phyloP scores from a whole-genome alignment of 2,329 filamentous ascomycete genomes.

The Ophiostoma pallidulum region DNA sequence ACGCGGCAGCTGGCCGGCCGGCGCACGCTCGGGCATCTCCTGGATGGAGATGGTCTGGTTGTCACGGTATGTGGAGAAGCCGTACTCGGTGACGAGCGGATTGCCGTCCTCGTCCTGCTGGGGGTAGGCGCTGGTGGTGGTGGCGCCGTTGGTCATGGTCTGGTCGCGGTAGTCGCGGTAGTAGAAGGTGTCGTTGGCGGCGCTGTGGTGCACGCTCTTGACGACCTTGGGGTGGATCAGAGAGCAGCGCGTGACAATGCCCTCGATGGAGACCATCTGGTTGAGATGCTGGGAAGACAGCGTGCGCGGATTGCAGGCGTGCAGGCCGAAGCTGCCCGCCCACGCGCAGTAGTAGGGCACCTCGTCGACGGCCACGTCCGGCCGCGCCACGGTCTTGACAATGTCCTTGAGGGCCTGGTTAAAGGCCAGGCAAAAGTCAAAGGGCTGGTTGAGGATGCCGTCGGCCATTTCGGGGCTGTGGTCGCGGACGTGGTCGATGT shows the following conservation, averaged over 20 bases:
- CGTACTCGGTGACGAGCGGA: slow-evolving; percentile 87
- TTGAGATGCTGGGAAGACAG: slow-evolving; percentile 84
- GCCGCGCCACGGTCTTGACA: slow-evolving; percentile 67
- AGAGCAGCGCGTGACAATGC: slow-evolving; percentile 93
- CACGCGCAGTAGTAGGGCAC: slow-evolving; percentile 94
- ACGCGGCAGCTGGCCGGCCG: slow-evolving; percentile 86
- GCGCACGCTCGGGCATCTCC: slow-evolving; percentile 96
- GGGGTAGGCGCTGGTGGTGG: slow-evolving; percentile 86
- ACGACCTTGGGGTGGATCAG: slow-evolving; percentile 95
- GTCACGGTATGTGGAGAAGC: slow-evolving; percentile 89
- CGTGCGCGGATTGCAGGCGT: slow-evolving; percentile 88
- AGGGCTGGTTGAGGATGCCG: slow-evolving; percentile 72
- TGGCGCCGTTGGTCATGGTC: slow-evolving; percentile 89
- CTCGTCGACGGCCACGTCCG: slow-evolving; percentile 68
- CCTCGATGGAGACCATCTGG: slow-evolving; percentile 93
- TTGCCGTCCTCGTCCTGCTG: slow-evolving; percentile 91
- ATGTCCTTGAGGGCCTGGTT: slow-evolving; percentile 84
- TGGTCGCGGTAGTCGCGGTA: slow-evolving; percentile 90
- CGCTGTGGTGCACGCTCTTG: slow-evolving; percentile 95
- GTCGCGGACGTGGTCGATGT: slow-evolving; percentile 82
- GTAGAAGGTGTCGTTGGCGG: slow-evolving; percentile 75
- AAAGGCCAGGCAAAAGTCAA: slow-evolving; percentile 82
- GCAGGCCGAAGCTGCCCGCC: slow-evolving; percentile 90
- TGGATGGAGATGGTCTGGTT: slow-evolving; percentile 98
- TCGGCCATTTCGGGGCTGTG: slow-evolving; percentile 76